A percentile compares a stretch with the other conserved stretches of the same genome.
phyloP scores from a whole-genome alignment of 1,284 basidiomycete genomes.

The Leccinum subatratum region DNA sequence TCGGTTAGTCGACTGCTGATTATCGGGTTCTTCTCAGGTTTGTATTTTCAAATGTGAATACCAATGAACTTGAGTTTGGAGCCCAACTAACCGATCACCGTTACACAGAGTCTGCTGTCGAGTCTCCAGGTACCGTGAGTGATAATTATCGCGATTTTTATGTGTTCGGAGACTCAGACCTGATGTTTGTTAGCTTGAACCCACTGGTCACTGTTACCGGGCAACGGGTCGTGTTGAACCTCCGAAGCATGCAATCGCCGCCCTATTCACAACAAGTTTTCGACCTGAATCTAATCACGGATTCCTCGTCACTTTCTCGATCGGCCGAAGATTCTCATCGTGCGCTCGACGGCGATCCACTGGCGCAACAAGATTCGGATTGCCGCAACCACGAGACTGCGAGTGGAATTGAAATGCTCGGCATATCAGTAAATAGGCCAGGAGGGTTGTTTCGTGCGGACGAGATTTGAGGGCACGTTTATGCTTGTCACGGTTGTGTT shows the following conservation, averaged over 20 bases:
- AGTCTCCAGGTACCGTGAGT: not conserved
- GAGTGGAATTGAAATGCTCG: not conserved
- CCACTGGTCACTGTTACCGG: not conserved
- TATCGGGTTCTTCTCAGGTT: not conserved
- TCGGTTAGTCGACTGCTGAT: not conserved
- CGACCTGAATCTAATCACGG: not conserved
- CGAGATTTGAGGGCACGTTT: too few relatives aligned
- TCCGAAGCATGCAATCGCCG: not conserved
- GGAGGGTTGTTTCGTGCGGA: not conserved
- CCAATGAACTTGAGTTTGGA: not conserved
- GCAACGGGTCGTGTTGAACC: not conserved
- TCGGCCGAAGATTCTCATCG: not conserved
- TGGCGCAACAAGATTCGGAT: not conserved
- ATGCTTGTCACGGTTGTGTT: too few relatives aligned
- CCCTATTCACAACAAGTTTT: not conserved
- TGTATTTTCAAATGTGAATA: not conserved
- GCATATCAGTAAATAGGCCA: not conserved
- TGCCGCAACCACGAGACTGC: not conserved
- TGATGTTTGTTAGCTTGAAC: not conserved
- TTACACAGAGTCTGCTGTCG: not conserved
- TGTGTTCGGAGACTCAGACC: not conserved
- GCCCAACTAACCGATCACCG: not conserved
- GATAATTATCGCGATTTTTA: not conserved
- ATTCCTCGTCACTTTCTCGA: not conserved
- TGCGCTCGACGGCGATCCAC: not conserved